Base-by-base conservation (phyloP, 257 asterid genomes). In the Ilex asprella region DNA sequence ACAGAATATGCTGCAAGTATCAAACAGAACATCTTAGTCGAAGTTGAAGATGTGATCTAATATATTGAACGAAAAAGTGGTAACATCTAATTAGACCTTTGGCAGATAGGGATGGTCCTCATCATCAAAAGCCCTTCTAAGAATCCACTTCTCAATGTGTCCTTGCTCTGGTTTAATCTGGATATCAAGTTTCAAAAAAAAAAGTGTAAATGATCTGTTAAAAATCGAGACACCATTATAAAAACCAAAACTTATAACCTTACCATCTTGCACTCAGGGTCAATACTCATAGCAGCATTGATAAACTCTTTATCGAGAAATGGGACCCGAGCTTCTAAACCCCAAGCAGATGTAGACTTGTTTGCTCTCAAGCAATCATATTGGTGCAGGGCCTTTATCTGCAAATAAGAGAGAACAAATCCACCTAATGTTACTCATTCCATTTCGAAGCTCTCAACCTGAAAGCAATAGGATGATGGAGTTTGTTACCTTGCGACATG, bases 271-370 rank as follows among this genome's bases (percentile, higher is more conserved):
- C 82, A 85, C 60, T 89, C 95, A 1, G 97, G 99, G 65, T 93
- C 96, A 8, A 93, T 85, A 81, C 66, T 85, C 97, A 93, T 93
- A 11, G 97, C 95, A 60, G 79, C 95, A 51, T 84, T 71, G 63
- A 89, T 75, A 75, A 93, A 93, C 59, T 89, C 97, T 74, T 90
- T 93, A 55, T 93, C 97, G 30, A 93, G 69, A 75, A 93, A 93
- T 0, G 97, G 99, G 10, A 89, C 86, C 7, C 97, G 91, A 29
- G 96, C 99, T 81, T 93, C 97, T 69, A 93, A 76, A 32, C 97
- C 99, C 99, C 99, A 93, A 0, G 96, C 99, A 9, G 99, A 93
- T 55, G 97, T 89, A 14, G 99, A 47, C 81, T 93, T 93, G 72
- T 93, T 93, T 29, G 99, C 99, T 67, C 97, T 80, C 58, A 93